These are phyloP conservation scores for Marasmius tenuissimus DNA, from an alignment of 1,284 basidiomycete species.

Conservation along the genomic window DNA sequence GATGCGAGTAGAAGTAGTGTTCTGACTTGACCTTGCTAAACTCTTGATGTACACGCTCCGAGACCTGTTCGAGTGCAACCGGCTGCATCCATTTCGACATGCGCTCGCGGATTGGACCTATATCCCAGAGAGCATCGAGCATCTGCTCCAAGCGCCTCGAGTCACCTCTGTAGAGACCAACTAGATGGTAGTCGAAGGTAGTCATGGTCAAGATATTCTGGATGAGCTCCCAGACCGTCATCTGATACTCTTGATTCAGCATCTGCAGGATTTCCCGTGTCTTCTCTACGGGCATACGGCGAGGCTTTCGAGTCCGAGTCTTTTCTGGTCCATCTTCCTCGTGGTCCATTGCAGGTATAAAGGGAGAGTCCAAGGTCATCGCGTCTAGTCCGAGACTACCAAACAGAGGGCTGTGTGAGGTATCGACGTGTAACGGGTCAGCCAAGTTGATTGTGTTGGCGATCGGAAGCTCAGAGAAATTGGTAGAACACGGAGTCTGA, in stretches of 20 bases:
- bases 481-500: background rate
- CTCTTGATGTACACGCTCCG: background rate
- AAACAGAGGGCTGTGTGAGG: background rate
- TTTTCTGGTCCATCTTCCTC: background rate
- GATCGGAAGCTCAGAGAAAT: no score
- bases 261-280: background rate
- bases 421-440: background rate
- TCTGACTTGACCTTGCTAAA: background rate
- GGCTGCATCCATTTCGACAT: background rate
- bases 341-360: background rate
- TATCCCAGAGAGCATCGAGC: background rate
- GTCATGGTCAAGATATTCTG: background rate
- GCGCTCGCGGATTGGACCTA: background rate
- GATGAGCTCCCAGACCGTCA: background rate
- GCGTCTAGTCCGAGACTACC: no score
- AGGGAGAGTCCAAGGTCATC: background rate
- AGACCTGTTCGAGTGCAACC: background rate
- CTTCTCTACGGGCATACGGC: background rate
- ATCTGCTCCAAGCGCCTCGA: background rate
- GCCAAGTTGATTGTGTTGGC: background rate
- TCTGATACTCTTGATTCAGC: background rate
- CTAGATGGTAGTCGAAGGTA: background rate
- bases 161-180: background rate
- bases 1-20: background rate
- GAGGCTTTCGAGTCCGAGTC: background rate